Base-by-base conservation (phyloP, 2,329 filamentous ascomycete species). In the Talaromyces sp. region DNA sequence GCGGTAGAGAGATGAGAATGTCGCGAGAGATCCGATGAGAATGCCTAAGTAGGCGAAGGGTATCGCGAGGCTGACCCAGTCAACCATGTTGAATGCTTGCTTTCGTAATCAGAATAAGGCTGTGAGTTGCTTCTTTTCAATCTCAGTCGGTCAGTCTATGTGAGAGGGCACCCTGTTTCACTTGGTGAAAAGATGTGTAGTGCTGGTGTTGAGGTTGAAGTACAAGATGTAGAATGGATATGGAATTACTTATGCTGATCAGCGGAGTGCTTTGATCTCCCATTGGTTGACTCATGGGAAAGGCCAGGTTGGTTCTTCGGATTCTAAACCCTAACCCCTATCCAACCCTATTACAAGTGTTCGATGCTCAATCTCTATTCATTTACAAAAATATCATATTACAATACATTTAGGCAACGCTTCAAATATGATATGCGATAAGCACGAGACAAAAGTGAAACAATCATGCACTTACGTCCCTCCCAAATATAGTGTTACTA, bases 1-100 rank as follows among this genome's bases (percentile, higher is more conserved):
- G 71, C 93, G 88, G 79, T 98, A 98, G 66, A 98, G 86, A 62
- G 86, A 91, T 55, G 92, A 96, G 80, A 99, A 99, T 67, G 92
- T 95, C 74, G 90, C 88, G 69, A 99, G 86, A 39, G 92, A 93
- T 71, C 92, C 92, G 72, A 91, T 84, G 61, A 99, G 88, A 64
- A 98, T 90, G 69, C 86, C 83, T 64, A 99, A 84, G 79, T 99
- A 99, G 79, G 91, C 88, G 73, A 97, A 85, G 64, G 95, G 93
- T 71, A 97, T 86, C 73, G 87, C 82, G 65, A 98, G 88, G 79
- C 90, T 89, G 79, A 90, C 81, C 92, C 92, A 96, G 83, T 96
- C 86, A 65, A 85, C 80, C 77, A 83, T 82, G 62, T 67, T 70
- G 69, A 57, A 21, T 57, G 23, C 37, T 12, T 35, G 12, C n/a